These are phyloP conservation scores for Suillus occidentalis DNA, from an alignment of 768 basidiomycete genomes.

Conservation along the genomic window DNA sequence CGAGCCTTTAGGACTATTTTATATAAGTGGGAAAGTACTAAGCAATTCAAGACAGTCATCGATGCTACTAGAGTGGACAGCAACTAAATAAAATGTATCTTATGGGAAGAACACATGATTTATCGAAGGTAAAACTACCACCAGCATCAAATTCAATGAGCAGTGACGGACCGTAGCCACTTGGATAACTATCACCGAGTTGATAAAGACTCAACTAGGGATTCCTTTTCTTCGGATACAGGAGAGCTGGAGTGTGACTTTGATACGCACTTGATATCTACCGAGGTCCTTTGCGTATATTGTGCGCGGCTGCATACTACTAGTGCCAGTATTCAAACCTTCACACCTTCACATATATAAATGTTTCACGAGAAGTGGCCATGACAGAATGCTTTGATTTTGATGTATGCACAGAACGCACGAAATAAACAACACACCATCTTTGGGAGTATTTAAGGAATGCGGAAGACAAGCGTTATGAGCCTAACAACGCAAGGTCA, in stretches of 20 bases:
- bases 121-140: neutral
- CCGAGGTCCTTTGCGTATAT: neutral
- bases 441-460: no score
- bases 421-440: no score
- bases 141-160: neutral
- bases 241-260: neutral
- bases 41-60: neutral
- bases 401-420: no score
- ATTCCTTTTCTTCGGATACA: neutral
- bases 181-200: neutral
- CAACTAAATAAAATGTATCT: neutral
- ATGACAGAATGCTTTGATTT: no score
- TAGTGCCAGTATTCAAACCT: no score
- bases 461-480: no score
- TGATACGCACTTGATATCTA: neutral
- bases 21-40: neutral
- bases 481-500: no score
- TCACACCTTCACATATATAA: no score
- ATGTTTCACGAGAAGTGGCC: neutral
- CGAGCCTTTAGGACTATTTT: neutral
- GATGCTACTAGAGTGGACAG: no score
- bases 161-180: no score
- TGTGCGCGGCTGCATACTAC: neutral
- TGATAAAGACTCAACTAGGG: neutral
- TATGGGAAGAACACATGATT: neutral